These are phyloP conservation scores for Raphanus sativus DNA, from an alignment of 345 rosid genomes.

Conservation along the genomic window DNA sequence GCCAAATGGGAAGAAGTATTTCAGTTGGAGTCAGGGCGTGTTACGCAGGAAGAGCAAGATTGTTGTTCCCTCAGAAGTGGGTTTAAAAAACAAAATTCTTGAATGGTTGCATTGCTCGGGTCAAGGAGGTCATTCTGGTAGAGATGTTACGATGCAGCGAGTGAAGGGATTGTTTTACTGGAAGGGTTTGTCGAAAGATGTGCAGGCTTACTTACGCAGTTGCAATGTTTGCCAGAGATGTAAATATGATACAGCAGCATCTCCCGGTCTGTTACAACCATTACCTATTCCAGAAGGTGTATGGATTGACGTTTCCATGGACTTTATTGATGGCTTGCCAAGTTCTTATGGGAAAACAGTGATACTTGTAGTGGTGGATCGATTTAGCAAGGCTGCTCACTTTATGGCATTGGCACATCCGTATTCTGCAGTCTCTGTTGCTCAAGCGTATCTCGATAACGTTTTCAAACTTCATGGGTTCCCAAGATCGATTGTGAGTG, in stretches of 20 bases:
- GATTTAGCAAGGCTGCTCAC: too few relatives aligned
- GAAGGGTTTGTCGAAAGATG: not conserved
- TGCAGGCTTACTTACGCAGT: not conserved
- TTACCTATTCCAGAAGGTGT: too few relatives aligned
- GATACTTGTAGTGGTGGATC: not conserved
- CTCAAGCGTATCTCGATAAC: not conserved
- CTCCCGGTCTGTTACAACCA: too few relatives aligned
- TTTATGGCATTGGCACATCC: too few relatives aligned
- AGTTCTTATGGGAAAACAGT: not conserved
- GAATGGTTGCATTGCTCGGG: not conserved
- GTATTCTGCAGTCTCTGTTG: not conserved
- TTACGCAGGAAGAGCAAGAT: not conserved
- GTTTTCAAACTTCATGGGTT: not conserved
- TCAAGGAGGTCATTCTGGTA: not conserved
- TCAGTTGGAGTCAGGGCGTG: not conserved
- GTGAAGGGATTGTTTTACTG: not conserved
- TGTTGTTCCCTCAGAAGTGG: not conserved
- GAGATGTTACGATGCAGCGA: not conserved
- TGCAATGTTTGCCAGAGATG: too few relatives aligned
- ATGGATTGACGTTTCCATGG: not conserved
- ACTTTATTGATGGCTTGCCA: not conserved
- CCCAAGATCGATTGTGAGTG: not conserved
- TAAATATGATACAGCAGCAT: too few relatives aligned
- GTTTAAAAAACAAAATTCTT: too few relatives aligned
- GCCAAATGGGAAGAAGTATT: not conserved